These are phyloP conservation scores for Phytophthora fragariaefolia DNA, from an alignment of 352 stramenopile genomes.

Conservation along the genomic window DNA sequence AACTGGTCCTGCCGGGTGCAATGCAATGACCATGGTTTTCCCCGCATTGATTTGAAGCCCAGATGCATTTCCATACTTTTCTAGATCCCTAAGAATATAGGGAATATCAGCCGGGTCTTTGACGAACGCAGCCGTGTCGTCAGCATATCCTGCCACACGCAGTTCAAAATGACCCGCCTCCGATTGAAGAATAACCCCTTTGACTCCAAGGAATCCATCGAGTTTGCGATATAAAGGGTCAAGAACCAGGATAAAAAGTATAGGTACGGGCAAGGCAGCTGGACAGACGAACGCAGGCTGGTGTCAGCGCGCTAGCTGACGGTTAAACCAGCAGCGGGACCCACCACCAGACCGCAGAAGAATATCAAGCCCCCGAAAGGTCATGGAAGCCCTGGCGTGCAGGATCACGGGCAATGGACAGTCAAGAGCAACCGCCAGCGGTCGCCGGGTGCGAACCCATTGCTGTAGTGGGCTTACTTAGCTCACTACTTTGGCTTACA, in stretches of 20 bases:
- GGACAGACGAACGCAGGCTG: no score
- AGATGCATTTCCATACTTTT: neutral
- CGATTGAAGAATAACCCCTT: neutral
- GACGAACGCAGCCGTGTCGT: neutral
- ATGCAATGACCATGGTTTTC: neutral
- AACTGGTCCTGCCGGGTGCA: neutral
- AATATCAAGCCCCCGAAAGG: no score
- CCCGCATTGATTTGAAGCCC: neutral
- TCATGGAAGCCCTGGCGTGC: no score
- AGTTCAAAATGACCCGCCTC: neutral
- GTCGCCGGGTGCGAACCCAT: no score
- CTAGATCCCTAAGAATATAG: neutral
- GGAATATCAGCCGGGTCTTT: neutral
- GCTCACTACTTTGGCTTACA: no score
- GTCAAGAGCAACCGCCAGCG: no score
- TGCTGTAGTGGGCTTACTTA: no score
- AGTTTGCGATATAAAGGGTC: neutral
- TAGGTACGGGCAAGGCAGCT: no score
- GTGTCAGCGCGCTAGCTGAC: no score
- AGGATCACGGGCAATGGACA: no score
- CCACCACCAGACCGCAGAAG: no score
- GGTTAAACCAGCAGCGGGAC: no score
- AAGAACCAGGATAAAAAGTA: neutral
- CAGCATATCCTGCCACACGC: neutral
- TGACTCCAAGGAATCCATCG: neutral